Evolutionary conservation across 164 flowering plant genomes (phyloP).

Genomic region (Amborella trichopoda): DNA sequence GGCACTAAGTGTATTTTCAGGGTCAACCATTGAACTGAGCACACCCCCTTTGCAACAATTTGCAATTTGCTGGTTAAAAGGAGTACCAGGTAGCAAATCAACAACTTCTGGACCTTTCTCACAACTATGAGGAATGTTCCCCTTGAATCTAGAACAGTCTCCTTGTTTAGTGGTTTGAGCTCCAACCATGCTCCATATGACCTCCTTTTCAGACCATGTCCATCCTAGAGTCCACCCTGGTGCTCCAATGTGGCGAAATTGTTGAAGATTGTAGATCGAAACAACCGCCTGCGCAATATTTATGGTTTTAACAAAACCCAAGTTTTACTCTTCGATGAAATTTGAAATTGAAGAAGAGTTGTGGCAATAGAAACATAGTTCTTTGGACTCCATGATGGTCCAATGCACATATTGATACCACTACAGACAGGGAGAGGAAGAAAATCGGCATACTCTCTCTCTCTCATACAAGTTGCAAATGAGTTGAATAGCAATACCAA

Average conservation of each 20-base stretch:
- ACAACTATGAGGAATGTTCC: constrained; percentile 67
- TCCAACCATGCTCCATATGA: constrained; percentile 70
- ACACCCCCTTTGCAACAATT: constrained; percentile 88
- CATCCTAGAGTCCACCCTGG: constrained; percentile 82
- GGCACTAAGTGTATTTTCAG: constrained; percentile 29
- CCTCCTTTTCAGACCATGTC: constrained; percentile 85
- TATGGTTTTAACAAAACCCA: no score
- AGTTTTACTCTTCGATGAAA: no score
- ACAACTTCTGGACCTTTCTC: constrained; percentile 55
- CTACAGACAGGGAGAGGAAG: no score
- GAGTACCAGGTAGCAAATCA: constrained; percentile 63
- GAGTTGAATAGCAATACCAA: no score
- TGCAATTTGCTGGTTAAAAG: constrained; percentile 55
- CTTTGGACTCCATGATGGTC: no score
- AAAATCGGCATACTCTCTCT: no score
- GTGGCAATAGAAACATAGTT: no score
- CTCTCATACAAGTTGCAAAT: no score
- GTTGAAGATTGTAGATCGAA: constrained; percentile 70
- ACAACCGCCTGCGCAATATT: constrained; percentile 87
- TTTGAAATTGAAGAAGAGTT: no score
- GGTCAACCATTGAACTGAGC: constrained; percentile 55
- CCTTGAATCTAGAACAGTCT: constrained; percentile 70
- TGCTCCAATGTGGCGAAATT: constrained; percentile 58
- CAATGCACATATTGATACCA: no score
- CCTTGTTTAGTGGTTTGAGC: constrained; percentile 77